Evolutionary conservation across 2,329 filamentous ascomycete genomes (phyloP).

Genomic region (Xylaria sp.): DNA sequence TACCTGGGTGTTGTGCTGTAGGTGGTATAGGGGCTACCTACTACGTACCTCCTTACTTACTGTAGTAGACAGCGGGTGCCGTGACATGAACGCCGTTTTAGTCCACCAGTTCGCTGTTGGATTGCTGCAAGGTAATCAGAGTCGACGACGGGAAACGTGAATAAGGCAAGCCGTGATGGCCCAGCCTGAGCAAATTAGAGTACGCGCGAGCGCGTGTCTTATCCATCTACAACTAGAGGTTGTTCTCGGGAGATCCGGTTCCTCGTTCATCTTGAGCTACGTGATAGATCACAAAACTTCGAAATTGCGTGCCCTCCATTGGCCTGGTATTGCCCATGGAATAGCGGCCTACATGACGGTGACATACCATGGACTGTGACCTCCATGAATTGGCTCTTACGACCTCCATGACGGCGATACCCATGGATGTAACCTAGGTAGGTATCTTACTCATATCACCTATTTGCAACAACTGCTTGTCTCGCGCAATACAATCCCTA

Average conservation of each 20-base stretch:
- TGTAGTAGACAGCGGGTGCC: neutral
- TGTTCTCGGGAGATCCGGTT: conserved; percentile 32
- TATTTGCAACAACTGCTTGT: conserved; percentile 16
- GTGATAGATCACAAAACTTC: conserved; percentile 28
- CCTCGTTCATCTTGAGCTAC: conserved; percentile 36
- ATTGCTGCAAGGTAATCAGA: conserved; percentile 31
- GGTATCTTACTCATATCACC: conserved; percentile 4
- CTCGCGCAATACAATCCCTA: neutral
- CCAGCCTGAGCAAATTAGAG: conserved; percentile 19
- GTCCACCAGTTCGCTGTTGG: conserved; percentile 25
- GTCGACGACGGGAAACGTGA: conserved; percentile 21
- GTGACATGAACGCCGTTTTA: conserved; percentile 26
- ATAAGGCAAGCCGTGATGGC: conserved; percentile 29
- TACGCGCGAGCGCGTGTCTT: conserved; percentile 8
- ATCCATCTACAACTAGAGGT: conserved; percentile 16
- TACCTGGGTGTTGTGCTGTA: conserved; percentile 1
- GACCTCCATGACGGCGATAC: conserved; percentile 1
- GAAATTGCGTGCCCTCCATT: conserved; percentile 7
- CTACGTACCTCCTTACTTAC: neutral
- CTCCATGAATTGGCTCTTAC: neutral
- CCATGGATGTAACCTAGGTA: conserved; percentile 18
- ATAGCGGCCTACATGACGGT: conserved; percentile 1
- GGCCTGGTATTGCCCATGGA: conserved; percentile 8
- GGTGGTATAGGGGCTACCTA: neutral
- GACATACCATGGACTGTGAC: conserved; percentile 13